A percentile compares a stretch with the other conserved stretches of the same genome.
phyloP scores from a whole-genome alignment of 2,329 filamentous ascomycete genomes.

The Beauveria asiatica region DNA sequence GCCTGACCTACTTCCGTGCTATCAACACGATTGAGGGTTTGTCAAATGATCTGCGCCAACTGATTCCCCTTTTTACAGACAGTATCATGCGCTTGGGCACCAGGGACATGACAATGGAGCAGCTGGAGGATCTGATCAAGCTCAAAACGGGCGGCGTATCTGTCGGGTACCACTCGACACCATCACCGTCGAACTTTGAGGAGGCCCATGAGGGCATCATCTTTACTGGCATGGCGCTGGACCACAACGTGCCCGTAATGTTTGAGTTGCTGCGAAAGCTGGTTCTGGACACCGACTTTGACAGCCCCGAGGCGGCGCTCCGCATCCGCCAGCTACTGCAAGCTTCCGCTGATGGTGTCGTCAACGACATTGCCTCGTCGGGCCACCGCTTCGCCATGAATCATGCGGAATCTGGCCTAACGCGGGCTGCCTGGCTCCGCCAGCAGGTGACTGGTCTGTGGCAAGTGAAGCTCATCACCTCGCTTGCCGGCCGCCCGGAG shows the following conservation, averaged over 20 bases:
- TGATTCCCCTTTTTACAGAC: conserved; percentile 87
- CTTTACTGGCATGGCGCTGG: conserved; percentile 79
- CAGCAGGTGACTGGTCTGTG: conserved; percentile 88
- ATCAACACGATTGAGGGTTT: conserved; percentile 72
- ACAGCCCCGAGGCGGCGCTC: conserved; percentile 67
- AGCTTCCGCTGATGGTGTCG: conserved; percentile 76
- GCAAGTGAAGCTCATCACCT: conserved; percentile 77
- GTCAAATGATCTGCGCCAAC: conserved; percentile 72
- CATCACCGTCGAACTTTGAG: conserved; percentile 64
- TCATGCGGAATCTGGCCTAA: conserved; percentile 73
- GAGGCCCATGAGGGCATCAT: conserved; percentile 72
- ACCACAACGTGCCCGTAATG: conserved; percentile 86
- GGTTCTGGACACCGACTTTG: conserved; percentile 82
- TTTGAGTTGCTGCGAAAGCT: conserved; percentile 75
- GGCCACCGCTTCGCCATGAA: conserved; percentile 82
- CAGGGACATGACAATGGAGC: conserved; percentile 79
- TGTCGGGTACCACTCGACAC: conserved; percentile 73
- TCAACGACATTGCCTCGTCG: conserved; percentile 84
- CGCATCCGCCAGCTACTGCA: conserved; percentile 83
- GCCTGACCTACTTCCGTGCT: conserved; percentile 89
- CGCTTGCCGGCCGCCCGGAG: conserved; percentile 63
- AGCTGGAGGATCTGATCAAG: conserved; percentile 92
- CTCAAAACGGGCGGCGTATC: conserved; percentile 89
- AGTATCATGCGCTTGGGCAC: conserved; percentile 91
- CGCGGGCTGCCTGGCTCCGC: conserved; percentile 59